Evolutionary conservation across 1,139 yeast species (phyloP).

Genomic region (Geotrichum bryndzae): DNA sequence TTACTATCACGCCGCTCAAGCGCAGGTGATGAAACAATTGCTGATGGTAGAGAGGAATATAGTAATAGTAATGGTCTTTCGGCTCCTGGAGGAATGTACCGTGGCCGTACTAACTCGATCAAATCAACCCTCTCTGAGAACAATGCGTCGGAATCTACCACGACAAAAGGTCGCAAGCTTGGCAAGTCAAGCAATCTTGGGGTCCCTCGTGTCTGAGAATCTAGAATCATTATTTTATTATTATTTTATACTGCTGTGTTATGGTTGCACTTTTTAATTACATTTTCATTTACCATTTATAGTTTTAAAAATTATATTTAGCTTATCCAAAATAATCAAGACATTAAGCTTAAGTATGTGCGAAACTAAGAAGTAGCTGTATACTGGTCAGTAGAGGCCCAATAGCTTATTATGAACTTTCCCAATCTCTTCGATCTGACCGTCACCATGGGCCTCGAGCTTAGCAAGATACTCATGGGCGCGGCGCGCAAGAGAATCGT

Average conservation of each 20-base stretch:
- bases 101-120: slow-evolving; percentile 5
- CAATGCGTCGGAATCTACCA: slow-evolving; percentile 14
- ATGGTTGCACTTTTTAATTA: neutral
- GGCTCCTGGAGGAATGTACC: neutral
- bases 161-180: neutral
- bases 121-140: slow-evolving; percentile 12
- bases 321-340: neutral
- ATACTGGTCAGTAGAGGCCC: neutral
- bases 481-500: neutral
- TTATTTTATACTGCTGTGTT: neutral
- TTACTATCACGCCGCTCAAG: neutral
- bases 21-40: neutral
- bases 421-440: neutral
- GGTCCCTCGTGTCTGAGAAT: neutral
- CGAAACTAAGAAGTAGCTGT: neutral
- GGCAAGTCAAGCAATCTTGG: neutral
- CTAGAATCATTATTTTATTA: neutral
- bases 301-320: neutral
- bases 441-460: neutral
- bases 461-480: neutral
- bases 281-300: neutral
- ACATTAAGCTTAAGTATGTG: neutral
- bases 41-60: neutral
- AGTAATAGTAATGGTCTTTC: neutral
- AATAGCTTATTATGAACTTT: neutral